A percentile compares a stretch with the other conserved stretches of the same genome.
phyloP scores from a whole-genome alignment of 1,139 yeast genomes.

The Diutina sp. region DNA sequence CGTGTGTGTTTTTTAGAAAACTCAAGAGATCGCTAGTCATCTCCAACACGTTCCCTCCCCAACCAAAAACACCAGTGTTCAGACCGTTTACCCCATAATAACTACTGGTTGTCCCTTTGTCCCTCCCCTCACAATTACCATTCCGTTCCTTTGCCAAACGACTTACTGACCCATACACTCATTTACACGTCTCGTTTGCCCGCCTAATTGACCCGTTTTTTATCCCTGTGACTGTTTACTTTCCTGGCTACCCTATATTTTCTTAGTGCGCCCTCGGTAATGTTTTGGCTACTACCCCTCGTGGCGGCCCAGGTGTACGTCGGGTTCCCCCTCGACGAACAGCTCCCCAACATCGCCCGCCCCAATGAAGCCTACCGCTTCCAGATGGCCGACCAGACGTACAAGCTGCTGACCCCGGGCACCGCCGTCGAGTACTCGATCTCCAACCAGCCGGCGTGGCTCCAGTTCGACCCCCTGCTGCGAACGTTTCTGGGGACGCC shows the following conservation, averaged over 20 bases:
- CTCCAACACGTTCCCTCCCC: neutral
- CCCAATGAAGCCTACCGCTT: slow-evolving; percentile 51
- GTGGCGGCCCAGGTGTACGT: slow-evolving; percentile 21
- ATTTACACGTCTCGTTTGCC: too few species aligned
- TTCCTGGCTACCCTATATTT: too few species aligned
- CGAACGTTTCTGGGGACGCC: slow-evolving; percentile 69
- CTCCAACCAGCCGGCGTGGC: slow-evolving; percentile 61
- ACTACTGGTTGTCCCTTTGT: neutral
- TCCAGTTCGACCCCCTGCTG: slow-evolving; percentile 48
- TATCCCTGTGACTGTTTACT: too few species aligned
- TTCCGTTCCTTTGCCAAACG: too few species aligned
- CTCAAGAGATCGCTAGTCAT: neutral
- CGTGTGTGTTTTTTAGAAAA: too few species aligned
- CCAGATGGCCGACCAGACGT: slow-evolving; percentile 62
- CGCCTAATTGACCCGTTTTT: too few species aligned
- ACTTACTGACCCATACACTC: too few species aligned
- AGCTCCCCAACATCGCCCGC: slow-evolving; percentile 80
- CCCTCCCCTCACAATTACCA: too few species aligned
- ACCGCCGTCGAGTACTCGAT: slow-evolving; percentile 39
- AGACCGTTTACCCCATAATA: neutral
- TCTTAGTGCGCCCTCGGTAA: too few species aligned
- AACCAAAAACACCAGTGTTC: neutral
- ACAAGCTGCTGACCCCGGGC: slow-evolving; percentile 30
- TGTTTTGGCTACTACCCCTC: neutral
- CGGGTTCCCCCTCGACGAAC: slow-evolving; percentile 74